phyloP scores from a whole-genome alignment of 768 basidiomycete species.

The Leccinellum rugosiceps region DNA sequence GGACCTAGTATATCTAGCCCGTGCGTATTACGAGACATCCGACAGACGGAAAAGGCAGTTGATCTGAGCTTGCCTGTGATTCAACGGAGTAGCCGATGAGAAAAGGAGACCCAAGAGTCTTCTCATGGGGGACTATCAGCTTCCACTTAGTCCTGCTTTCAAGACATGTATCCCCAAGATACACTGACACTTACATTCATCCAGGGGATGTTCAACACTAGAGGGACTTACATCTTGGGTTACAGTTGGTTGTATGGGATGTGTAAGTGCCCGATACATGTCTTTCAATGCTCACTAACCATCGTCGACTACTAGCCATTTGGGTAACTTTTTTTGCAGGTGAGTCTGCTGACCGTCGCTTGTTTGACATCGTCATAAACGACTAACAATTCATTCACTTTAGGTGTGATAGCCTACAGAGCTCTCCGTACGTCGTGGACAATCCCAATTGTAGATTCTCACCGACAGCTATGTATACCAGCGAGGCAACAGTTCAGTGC shows the following conservation, averaged over 20 bases:
- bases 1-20: background rate
- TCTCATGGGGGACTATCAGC: background rate
- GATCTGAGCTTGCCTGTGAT: background rate
- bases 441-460: background rate
- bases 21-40: background rate
- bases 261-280: slow-evolving; percentile 44
- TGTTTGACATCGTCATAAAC: background rate
- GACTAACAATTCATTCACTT: background rate
- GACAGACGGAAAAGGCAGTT: background rate
- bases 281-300: background rate
- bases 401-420: slow-evolving; percentile 60
- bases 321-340: slow-evolving; percentile 74
- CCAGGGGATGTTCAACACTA: background rate
- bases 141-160: background rate
- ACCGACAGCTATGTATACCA: slow-evolving; percentile 20
- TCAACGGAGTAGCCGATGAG: background rate
- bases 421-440: slow-evolving; percentile 46
- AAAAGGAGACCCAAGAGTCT: background rate
- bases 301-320: slow-evolving; percentile 30
- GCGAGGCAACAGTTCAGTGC: slow-evolving; percentile 70
- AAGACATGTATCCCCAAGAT: slow-evolving; percentile 1
- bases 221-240: slow-evolving; percentile 45
- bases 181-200: background rate
- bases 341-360: background rate
- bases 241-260: slow-evolving; percentile 67